These are phyloP conservation scores for Wickerhamomyces mucosus DNA, from an alignment of 805 yeast species.

Conservation along the genomic window DNA sequence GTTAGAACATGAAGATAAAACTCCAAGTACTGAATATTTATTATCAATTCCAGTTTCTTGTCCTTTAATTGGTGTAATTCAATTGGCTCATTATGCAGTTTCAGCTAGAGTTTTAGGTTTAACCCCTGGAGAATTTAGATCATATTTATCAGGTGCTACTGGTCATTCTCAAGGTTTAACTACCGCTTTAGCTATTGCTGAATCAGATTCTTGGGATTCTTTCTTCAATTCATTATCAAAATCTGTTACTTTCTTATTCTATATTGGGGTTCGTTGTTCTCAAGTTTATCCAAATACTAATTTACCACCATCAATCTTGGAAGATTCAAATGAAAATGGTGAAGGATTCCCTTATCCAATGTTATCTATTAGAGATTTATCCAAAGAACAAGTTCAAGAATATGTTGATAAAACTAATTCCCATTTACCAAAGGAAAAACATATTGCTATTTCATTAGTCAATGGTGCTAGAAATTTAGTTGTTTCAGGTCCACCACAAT, in stretches of 20 bases:
- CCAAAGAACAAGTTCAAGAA: slow-evolving; percentile 66
- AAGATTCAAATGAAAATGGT: slow-evolving; percentile 85
- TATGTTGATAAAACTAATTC: slow-evolving; percentile 82
- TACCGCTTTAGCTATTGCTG: slow-evolving; percentile 85
- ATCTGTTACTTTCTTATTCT: slow-evolving; percentile 80
- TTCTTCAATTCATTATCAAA: slow-evolving; percentile 64
- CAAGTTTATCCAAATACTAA: slow-evolving; percentile 89
- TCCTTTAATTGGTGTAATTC: slow-evolving; percentile 95
- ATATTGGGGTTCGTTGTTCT: slow-evolving; percentile 87
- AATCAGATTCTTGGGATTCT: slow-evolving; percentile 75
- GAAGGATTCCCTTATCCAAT: slow-evolving; percentile 98
- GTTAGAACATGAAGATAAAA: slow-evolving; percentile 75
- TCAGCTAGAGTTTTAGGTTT: slow-evolving; percentile 78
- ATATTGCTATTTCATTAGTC: slow-evolving; percentile 79
- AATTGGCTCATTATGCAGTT: slow-evolving; percentile 85
- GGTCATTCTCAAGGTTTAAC: slow-evolving; percentile 91
- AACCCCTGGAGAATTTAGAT: slow-evolving; percentile 82
- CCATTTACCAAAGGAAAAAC: slow-evolving; percentile 88
- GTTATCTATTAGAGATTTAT: slow-evolving; percentile 88
- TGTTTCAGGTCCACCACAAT: slow-evolving; percentile 96
- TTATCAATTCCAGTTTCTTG: slow-evolving; percentile 90
- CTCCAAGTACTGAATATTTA: slow-evolving; percentile 85
- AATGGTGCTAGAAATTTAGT: slow-evolving; percentile 96
- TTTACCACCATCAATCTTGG: slow-evolving; percentile 84
- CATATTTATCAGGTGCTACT: slow-evolving; percentile 61